phyloP scores from a whole-genome alignment of 805 yeast species.

The Wickerhamiella hasegawae region DNA sequence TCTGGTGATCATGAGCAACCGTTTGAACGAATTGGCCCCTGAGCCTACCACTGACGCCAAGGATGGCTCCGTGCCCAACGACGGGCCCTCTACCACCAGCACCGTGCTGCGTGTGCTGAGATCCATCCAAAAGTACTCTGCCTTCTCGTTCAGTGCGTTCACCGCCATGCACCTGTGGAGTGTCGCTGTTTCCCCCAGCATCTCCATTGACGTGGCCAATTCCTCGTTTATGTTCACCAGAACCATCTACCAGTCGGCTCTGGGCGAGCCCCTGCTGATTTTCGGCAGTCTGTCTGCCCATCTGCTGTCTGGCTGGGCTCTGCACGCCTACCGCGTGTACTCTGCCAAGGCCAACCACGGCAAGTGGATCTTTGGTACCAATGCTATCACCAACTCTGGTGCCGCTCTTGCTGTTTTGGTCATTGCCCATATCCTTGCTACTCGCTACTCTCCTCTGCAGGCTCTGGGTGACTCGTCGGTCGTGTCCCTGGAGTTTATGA shows the following conservation, averaged over 20 bases:
- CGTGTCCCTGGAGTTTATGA: constrained; percentile 35
- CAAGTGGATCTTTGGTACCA: constrained; percentile 29
- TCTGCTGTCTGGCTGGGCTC: constrained; percentile 33
- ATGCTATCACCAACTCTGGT: constrained; percentile 27
- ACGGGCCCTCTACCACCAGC: background rate
- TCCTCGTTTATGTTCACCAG: constrained; percentile 45
- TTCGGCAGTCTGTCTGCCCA: constrained; percentile 34
- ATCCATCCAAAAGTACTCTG: constrained; percentile 39
- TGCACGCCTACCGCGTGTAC: constrained; percentile 26
- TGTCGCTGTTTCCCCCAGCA: constrained; percentile 37
- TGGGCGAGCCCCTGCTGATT: constrained; percentile 33
- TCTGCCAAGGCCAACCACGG: constrained; percentile 16
- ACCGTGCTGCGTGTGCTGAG: constrained; percentile 3
- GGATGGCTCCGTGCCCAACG: no score
- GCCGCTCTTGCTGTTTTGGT: constrained; percentile 33
- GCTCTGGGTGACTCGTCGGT: constrained; percentile 52
- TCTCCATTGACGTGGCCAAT: constrained; percentile 29
- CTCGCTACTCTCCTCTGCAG: constrained; percentile 33
- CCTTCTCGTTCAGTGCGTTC: constrained; percentile 41
- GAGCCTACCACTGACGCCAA: no score
- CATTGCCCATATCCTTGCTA: constrained; percentile 30
- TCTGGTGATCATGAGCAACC: no score
- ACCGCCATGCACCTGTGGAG: constrained; percentile 40
- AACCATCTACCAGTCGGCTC: constrained; percentile 39
- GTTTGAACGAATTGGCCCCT: no score